phyloP scores from a whole-genome alignment of 805 yeast species.

The Kodamaea lidongshanica region DNA sequence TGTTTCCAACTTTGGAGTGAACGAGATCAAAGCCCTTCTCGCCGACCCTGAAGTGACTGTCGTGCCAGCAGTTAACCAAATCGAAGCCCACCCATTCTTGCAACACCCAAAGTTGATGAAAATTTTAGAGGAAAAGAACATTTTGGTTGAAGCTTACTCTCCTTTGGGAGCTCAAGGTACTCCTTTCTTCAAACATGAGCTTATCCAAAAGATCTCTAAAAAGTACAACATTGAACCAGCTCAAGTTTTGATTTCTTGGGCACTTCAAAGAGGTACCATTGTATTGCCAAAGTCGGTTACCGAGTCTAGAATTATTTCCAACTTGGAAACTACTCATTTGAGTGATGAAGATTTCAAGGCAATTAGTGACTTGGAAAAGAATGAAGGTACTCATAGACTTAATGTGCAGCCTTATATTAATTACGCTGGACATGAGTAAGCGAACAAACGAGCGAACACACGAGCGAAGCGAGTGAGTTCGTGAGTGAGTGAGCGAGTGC shows the following conservation, averaged over 20 bases:
- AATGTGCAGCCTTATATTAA: too few species aligned
- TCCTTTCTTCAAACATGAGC: slow-evolving; percentile 43
- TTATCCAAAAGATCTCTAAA: slow-evolving; percentile 39
- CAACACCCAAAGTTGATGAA: slow-evolving; percentile 57
- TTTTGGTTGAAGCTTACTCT: slow-evolving; percentile 66
- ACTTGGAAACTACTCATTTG: slow-evolving; percentile 32
- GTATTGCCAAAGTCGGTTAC: slow-evolving; percentile 37
- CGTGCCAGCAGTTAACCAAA: slow-evolving; percentile 67
- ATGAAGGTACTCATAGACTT: slow-evolving; percentile 28
- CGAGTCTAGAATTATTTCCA: slow-evolving; percentile 30
- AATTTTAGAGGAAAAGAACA: slow-evolving; percentile 46
- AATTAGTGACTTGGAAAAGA: slow-evolving; percentile 26
- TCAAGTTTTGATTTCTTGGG: slow-evolving; percentile 54
- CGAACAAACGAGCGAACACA: too few species aligned
- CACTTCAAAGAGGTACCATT: slow-evolving; percentile 47
- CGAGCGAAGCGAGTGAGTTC: too few species aligned
- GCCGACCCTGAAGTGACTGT: slow-evolving; percentile 41
- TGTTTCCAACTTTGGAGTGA: slow-evolving; percentile 63
- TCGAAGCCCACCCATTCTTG: slow-evolving; percentile 69
- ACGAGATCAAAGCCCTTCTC: slow-evolving; percentile 46
- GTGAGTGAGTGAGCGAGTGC: too few species aligned
- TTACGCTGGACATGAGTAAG: too few species aligned
- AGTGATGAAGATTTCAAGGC: slow-evolving; percentile 31
- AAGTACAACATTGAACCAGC: slow-evolving; percentile 42
- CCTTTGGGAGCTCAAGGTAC: slow-evolving; percentile 64